Evolutionary conservation across 2,329 filamentous ascomycete species (phyloP), one percentile per base, ranked within the genome.

Genomic region (Immersiporthe knoxdaviesiana): DNA sequence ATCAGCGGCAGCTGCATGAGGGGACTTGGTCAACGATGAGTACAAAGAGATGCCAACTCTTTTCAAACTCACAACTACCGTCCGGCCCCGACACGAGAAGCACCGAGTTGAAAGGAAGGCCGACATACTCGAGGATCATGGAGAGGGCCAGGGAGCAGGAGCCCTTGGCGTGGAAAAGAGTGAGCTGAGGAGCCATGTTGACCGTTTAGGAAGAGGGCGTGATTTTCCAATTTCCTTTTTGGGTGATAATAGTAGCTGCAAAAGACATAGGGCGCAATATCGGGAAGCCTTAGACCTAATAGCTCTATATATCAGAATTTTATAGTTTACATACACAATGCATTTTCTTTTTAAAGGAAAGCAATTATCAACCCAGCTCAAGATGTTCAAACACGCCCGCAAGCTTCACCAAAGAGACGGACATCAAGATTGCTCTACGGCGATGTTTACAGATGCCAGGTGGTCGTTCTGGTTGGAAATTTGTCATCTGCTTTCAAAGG

Each of bases 101-200:
- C 14, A 47, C 61, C n/a, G 61, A 50, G 0, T 58, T 63, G 50
- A 77, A 76, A 0, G 76, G 74, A 3, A 80, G 73, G 2, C 66
- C 72, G 35, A 77, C 73, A 30, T 81, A 76, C 0, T 67, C 67
- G 1, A 81, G 73, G n/a, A 81, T 65, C 1, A 73, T 68, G 37
- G 79, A 76, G 0, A 77, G 70, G 4, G 74, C 73, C 0, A 78
- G 37, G 11, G 79, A 74, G 66, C 78, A 79, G 8, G 77, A 66
- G 30, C 77, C 77, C 32, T 76, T 72, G 32, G 58, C 67, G 16
- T 71, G 72, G 69, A 79, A 81, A 7, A 80, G 74, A n/a, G 59
- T 47, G 59, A 62, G 35, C n/a, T 24, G 37, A 12, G 37, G 59
- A 44, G 59, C 37, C 59, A 62, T 62, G 37, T 10, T 27, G 59